phyloP scores from a whole-genome alignment of 441 rosid genomes.

The Mallotus repandus region DNA sequence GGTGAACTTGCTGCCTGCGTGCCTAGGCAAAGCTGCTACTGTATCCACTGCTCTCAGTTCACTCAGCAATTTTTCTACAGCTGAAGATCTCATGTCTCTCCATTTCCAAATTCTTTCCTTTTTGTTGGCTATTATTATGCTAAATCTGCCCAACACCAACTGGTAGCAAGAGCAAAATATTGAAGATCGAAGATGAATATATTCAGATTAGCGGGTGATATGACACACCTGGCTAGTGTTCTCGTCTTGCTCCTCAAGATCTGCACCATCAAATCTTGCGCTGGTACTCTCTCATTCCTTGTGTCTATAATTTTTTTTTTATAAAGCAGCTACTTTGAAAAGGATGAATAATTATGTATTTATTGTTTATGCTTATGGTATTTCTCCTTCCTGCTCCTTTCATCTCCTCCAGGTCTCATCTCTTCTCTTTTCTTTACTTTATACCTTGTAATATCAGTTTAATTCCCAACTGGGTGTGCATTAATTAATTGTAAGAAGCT shows the following conservation, averaged over 20 bases:
- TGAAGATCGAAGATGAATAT: constrained; percentile 48
- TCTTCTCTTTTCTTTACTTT: not conserved
- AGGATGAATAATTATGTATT: constrained; percentile 31
- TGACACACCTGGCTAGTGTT: constrained; percentile 76
- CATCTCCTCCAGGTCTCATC: constrained; percentile 26
- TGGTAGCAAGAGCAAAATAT: not conserved
- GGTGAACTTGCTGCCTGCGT: too few relatives aligned
- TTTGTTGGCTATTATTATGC: too few relatives aligned
- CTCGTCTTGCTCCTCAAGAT: constrained; percentile 77
- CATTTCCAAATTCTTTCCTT: too few relatives aligned
- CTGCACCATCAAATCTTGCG: constrained; percentile 79
- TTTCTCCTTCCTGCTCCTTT: constrained; percentile 32
- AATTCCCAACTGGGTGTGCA: not conserved
- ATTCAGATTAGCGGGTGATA: constrained; percentile 73
- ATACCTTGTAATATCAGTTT: not conserved
- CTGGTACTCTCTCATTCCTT: constrained; percentile 34
- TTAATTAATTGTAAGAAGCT: not conserved
- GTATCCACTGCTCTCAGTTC: too few relatives aligned
- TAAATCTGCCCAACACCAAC: too few relatives aligned
- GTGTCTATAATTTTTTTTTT: not conserved
- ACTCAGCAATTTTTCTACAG: too few relatives aligned
- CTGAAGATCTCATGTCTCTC: too few relatives aligned
- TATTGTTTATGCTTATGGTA: constrained; percentile 27
- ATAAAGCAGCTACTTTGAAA: constrained; percentile 29
- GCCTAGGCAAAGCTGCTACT: too few relatives aligned